These are phyloP conservation scores for Dendrobium nobile DNA, from an alignment of 106 monocot species.

Conservation along the genomic window DNA sequence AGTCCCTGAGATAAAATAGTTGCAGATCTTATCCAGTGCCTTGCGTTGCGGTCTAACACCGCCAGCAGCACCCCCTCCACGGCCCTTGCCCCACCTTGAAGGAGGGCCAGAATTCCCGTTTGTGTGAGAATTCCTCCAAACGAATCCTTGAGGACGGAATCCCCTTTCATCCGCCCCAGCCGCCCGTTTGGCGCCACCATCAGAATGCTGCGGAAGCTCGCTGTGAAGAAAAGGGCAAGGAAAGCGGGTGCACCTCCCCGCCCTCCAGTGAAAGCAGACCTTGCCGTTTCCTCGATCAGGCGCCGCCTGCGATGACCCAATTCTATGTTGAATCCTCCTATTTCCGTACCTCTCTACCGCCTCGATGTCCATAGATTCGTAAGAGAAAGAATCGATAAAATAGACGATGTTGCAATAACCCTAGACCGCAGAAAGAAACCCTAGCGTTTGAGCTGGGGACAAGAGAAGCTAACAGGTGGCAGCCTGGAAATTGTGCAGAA, in stretches of 20 bases:
- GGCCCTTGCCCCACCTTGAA: slow-evolving; percentile 50
- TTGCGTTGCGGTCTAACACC: background rate
- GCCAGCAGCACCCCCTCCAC: slow-evolving; percentile 14
- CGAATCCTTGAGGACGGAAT: slow-evolving; percentile 15
- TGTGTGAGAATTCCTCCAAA: slow-evolving; percentile 37
- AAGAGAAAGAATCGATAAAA: background rate
- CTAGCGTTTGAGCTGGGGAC: background rate
- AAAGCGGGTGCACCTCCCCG: slow-evolving; percentile 23
- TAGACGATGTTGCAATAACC: background rate
- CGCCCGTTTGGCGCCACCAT: background rate
- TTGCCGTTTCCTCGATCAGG: background rate
- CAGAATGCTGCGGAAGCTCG: slow-evolving; percentile 8
- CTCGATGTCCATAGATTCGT: slow-evolving; percentile 4
- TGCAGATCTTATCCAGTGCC: slow-evolving; percentile 33
- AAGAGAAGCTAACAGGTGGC: background rate
- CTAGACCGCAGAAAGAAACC: background rate
- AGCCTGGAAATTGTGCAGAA: background rate
- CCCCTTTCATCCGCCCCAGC: slow-evolving; percentile 1
- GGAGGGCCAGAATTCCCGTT: slow-evolving; percentile 2
- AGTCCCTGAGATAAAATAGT: slow-evolving; percentile 27
- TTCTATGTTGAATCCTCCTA: slow-evolving; percentile 7
- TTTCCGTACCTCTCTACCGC: slow-evolving; percentile 4
- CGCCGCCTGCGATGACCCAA: background rate
- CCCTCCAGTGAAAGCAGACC: slow-evolving; percentile 32
- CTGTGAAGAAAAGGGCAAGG: slow-evolving; percentile 33